phyloP scores from a whole-genome alignment of 352 stramenopile species.

The Globisporangium iwayamae region DNA sequence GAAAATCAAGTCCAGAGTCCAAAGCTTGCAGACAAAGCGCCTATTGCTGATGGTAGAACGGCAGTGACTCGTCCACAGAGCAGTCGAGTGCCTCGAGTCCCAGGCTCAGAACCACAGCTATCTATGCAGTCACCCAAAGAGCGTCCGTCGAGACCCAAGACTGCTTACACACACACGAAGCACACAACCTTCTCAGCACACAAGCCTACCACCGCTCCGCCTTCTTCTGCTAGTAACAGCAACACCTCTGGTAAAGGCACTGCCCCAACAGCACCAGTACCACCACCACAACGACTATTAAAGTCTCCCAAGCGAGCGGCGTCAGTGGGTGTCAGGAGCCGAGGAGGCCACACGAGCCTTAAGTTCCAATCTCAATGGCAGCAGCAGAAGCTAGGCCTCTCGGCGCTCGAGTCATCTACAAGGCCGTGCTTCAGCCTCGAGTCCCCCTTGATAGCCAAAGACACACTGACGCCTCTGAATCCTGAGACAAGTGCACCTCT shows the following conservation, averaged over 20 bases:
- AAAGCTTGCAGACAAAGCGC: neutral
- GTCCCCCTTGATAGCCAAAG: neutral
- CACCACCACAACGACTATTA: neutral
- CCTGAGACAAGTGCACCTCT: slow-evolving; percentile 22
- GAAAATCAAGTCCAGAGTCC: neutral
- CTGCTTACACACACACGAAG: slow-evolving; percentile 22
- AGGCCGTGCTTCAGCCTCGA: slow-evolving; percentile 24
- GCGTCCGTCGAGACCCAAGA: slow-evolving; percentile 22
- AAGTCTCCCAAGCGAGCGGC: neutral
- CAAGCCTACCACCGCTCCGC: neutral
- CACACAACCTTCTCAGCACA: slow-evolving; percentile 10
- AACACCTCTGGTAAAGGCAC: neutral
- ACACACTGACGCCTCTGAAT: slow-evolving; percentile 16
- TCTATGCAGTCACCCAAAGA: neutral
- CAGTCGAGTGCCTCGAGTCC: neutral
- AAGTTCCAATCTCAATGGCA: neutral
- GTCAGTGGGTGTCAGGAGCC: neutral
- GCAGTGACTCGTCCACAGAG: neutral
- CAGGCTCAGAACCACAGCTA: neutral
- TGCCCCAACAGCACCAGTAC: neutral
- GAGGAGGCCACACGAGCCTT: neutral
- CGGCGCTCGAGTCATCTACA: slow-evolving; percentile 32
- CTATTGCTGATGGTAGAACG: neutral
- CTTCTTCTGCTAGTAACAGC: neutral
- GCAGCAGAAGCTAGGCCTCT: neutral